A percentile compares a stretch with the other conserved stretches of the same genome.
Conservation (phyloP, 352 stramenopile genomes). For the Globisporangium megalacanthum region DNA sequence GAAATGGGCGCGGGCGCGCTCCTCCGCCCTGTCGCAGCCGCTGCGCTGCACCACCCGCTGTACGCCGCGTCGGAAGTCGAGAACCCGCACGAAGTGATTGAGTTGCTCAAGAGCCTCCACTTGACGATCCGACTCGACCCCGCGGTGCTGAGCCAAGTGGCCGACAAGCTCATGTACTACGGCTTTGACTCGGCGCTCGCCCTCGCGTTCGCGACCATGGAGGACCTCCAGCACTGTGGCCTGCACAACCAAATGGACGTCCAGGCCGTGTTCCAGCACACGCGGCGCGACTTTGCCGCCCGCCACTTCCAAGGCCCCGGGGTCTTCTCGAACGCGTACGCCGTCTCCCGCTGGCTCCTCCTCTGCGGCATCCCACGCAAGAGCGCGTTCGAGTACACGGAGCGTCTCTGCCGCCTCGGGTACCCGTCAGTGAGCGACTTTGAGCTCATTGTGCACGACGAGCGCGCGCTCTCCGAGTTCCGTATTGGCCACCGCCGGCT, state of each 20-base stretch:
- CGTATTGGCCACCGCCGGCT: slow-evolving; percentile 41
- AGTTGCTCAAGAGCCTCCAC: slow-evolving; percentile 47
- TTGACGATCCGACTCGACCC: slow-evolving; percentile 30
- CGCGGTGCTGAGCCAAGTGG: slow-evolving; percentile 20
- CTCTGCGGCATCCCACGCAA: slow-evolving; percentile 43
- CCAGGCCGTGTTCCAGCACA: slow-evolving; percentile 38
- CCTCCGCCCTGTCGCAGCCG: slow-evolving; percentile 8
- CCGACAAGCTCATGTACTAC: slow-evolving; percentile 37
- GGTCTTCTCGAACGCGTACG: slow-evolving; percentile 27
- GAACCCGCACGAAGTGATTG: slow-evolving; percentile 29
- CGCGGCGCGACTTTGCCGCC: slow-evolving; percentile 36
- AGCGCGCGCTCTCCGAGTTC: slow-evolving; percentile 35
- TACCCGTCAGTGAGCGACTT: slow-evolving; percentile 56
- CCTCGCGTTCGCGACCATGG: slow-evolving; percentile 41
- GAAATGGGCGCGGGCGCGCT: slow-evolving; percentile 21
- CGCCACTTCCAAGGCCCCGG: slow-evolving; percentile 34
- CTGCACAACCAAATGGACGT: slow-evolving; percentile 33
- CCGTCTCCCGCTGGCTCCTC: slow-evolving; percentile 59
- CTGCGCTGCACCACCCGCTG: not conserved
- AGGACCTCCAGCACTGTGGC: slow-evolving; percentile 42
- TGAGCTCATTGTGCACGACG: slow-evolving; percentile 49
- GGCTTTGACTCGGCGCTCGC: slow-evolving; percentile 57
- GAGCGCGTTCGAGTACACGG: slow-evolving; percentile 46
- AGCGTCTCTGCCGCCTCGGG: slow-evolving; percentile 47
- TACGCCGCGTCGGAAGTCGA: slow-evolving; percentile 14